Conservation (phyloP, 768 basidiomycete species). For the Kwoniella newhampshirensis region DNA sequence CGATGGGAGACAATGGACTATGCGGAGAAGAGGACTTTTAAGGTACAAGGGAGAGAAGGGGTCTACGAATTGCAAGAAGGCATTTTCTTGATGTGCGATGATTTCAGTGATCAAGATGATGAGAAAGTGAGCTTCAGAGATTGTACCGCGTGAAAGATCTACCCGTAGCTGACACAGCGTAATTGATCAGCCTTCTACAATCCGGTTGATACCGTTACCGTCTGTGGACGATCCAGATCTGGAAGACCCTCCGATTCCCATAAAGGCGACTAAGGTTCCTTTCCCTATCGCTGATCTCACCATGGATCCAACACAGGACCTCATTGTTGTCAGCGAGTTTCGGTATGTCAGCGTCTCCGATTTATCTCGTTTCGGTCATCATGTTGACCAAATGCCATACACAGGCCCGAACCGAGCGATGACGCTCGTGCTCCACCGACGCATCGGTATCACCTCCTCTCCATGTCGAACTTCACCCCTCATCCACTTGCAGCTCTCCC, state of each 20-base stretch:
- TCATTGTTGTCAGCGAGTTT: conserved; percentile 59
- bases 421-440: conserved; percentile 23
- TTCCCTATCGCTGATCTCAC: conserved; percentile 51
- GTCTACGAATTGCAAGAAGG: conserved; percentile 53
- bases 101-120: conserved; percentile 28
- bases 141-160: too few species aligned
- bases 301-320: conserved; percentile 67
- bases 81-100: conserved; percentile 48
- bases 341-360: conserved; percentile 57
- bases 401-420: conserved; percentile 23
- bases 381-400: conserved; percentile 33
- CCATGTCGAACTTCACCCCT: conserved; percentile 42
- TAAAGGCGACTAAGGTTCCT: conserved; percentile 25
- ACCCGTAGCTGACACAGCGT: too few species aligned
- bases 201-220: conserved; percentile 48
- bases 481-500: conserved; percentile 40
- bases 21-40: conserved; percentile 18
- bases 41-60: conserved; percentile 36
- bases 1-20: conserved; percentile 34
- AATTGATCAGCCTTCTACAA: conserved; percentile 32
- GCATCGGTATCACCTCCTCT: conserved; percentile 46
- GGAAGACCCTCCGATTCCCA: conserved; percentile 28
- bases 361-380: conserved; percentile 34
- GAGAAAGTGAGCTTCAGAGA: conserved; percentile 27
- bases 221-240: conserved; percentile 35